Percentiles rank a stretch among this genome's conserved stretches.
Conservation (phyloP, 164 flowering plant genomes). For the Berberis vulgaris region DNA sequence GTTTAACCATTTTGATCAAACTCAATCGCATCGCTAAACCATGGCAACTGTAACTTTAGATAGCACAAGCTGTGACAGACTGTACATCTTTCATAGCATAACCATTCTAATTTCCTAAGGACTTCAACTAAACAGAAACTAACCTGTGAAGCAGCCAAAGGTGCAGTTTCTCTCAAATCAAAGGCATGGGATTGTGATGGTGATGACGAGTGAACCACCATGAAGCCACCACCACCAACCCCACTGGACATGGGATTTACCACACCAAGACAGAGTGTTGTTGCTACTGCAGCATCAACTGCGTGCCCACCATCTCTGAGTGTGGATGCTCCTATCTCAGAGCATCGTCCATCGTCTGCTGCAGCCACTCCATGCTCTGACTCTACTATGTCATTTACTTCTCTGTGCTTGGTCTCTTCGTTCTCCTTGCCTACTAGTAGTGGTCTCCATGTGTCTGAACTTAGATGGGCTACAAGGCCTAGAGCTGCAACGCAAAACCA, state of each 20-base stretch:
- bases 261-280: slow-evolving; percentile 79
- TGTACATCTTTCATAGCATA: too few relatives aligned
- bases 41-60: too few relatives aligned
- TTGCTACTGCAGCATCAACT: slow-evolving; percentile 86
- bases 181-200: slow-evolving; percentile 40
- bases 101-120: too few relatives aligned
- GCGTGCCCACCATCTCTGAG: slow-evolving; percentile 72
- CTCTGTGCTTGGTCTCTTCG: neutral
- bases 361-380: slow-evolving; percentile 75
- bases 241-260: slow-evolving; percentile 79
- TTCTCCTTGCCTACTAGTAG: neutral
- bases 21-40: too few relatives aligned
- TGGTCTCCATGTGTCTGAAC: neutral
- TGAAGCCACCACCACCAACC: slow-evolving; percentile 90
- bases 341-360: slow-evolving; percentile 79
- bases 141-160: slow-evolving; percentile 76
- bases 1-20: too few relatives aligned
- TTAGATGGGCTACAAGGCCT: neutral
- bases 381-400: slow-evolving; percentile 26
- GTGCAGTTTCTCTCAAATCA: slow-evolving; percentile 90
- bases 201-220: slow-evolving; percentile 55
- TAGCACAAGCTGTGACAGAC: neutral
- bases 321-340: slow-evolving; percentile 50
- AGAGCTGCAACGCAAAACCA: neutral
- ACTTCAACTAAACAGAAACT: too few relatives aligned